A percentile compares a stretch with the other conserved stretches of the same genome.
Conservation (phyloP, 345 rosid species). For the Gossypium thurberi region DNA sequence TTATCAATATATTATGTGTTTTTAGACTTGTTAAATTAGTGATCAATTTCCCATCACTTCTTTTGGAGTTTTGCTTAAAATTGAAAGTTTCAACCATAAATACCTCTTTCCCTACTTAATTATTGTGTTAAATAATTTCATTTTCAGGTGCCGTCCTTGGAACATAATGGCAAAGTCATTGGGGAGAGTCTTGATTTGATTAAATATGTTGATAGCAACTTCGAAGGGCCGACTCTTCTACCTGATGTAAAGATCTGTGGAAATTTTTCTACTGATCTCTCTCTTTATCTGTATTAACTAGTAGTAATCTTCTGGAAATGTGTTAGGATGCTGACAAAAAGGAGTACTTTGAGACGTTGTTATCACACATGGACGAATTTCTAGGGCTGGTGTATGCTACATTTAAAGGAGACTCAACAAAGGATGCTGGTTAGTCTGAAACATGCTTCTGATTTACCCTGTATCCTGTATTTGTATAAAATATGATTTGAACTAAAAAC, state of each 20-base stretch:
- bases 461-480: not conserved
- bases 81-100: no score
- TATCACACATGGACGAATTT: constrained; percentile 50
- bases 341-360: constrained; percentile 54
- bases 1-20: not conserved
- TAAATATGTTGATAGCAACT: constrained; percentile 68
- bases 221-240: constrained; percentile 70
- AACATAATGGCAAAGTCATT: constrained; percentile 75
- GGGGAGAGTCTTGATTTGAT: constrained; percentile 88
- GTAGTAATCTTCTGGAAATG: constrained; percentile 8
- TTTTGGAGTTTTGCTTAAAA: not conserved
- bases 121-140: not conserved
- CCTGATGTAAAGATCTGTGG: constrained; percentile 41
- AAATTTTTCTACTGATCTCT: not conserved
- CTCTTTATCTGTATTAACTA: not conserved
- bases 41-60: not conserved
- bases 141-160: constrained; percentile 78
- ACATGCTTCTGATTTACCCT: not conserved
- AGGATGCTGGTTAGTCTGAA: constrained; percentile 45
- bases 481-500: not conserved
- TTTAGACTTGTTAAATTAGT: not conserved
- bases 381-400: constrained; percentile 28
- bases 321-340: constrained; percentile 60
- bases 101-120: no score
- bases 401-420: constrained; percentile 52